Conservation (phyloP, 768 basidiomycete species). For the Imleria badia region DNA sequence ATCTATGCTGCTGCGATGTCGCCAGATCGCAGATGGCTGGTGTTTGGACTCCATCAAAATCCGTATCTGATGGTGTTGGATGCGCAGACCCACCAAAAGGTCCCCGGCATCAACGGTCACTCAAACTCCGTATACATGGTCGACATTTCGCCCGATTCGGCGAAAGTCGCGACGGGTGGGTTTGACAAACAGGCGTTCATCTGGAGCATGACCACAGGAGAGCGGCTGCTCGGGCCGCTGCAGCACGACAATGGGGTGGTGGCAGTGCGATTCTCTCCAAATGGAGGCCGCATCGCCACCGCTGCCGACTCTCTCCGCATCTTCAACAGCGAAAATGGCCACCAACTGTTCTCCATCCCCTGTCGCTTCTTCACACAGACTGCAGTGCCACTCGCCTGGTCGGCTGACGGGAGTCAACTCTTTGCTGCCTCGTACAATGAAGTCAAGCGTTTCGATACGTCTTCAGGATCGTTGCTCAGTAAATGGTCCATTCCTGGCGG, state of each 20-base stretch:
- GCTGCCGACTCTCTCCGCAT: background rate
- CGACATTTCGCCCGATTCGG: background rate
- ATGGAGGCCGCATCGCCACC: background rate
- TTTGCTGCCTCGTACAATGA: background rate
- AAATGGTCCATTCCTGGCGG: background rate
- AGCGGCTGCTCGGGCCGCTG: background rate
- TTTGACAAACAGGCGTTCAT: background rate
- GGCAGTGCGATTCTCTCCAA: background rate
- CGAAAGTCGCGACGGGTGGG: background rate
- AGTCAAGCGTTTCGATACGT: slow-evolving; percentile 2
- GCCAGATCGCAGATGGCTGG: background rate
- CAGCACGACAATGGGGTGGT: background rate
- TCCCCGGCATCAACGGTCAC: background rate
- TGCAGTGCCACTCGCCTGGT: background rate
- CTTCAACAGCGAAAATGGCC: background rate
- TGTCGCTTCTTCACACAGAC: too few relatives aligned
- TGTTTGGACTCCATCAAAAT: background rate
- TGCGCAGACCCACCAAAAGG: background rate
- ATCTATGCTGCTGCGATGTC: background rate
- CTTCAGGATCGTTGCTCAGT: background rate
- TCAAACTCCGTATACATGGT: background rate
- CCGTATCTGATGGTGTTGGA: background rate
- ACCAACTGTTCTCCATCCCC: background rate
- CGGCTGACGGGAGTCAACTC: slow-evolving; percentile 1
- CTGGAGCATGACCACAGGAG: background rate